phyloP scores from a whole-genome alignment of 2,329 filamentous ascomycete species.

The Chaetothyriales sp. region DNA sequence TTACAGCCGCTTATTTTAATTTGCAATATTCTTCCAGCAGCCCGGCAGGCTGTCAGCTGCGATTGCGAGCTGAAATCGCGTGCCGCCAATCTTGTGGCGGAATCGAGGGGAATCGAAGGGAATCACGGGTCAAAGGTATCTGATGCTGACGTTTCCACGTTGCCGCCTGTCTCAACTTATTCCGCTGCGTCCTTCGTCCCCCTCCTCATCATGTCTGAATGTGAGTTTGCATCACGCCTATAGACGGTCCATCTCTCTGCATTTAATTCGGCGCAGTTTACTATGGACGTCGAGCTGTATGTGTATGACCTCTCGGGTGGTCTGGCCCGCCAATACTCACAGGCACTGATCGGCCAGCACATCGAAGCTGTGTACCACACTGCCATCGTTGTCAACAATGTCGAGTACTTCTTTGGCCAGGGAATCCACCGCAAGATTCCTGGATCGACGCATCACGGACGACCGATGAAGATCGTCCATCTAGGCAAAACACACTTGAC shows the following conservation, averaged over 20 bases:
- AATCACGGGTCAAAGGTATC: no score
- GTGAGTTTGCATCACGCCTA: not conserved
- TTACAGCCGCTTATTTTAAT: not conserved
- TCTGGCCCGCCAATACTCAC: slow-evolving; percentile 43
- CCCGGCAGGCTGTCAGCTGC: no score
- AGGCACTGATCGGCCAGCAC: slow-evolving; percentile 46
- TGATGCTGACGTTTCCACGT: not conserved
- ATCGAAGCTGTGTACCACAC: slow-evolving; percentile 96
- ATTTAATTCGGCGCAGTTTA: not conserved
- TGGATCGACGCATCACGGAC: slow-evolving; percentile 72
- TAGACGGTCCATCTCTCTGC: not conserved
- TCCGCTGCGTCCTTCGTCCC: no score
- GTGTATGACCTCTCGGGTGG: slow-evolving; percentile 62
- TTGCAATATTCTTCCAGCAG: not conserved
- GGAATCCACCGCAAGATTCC: slow-evolving; percentile 70
- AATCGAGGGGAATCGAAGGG: not conserved
- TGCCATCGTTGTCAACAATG: slow-evolving; percentile 65
- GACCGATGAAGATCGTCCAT: slow-evolving; percentile 58
- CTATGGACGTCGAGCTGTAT: slow-evolving; percentile 62
- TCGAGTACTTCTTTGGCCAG: slow-evolving; percentile 82
- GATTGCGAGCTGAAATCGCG: no score
- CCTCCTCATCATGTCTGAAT: no score
- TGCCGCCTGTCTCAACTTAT: not conserved
- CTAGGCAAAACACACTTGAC: slow-evolving; percentile 68
- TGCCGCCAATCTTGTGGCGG: not conserved